Percentiles rank a stretch among this genome's conserved stretches.
These are phyloP conservation scores for Plasmodium ovale DNA, from an alignment of 169 alveolate species.

Conservation along the genomic window DNA sequence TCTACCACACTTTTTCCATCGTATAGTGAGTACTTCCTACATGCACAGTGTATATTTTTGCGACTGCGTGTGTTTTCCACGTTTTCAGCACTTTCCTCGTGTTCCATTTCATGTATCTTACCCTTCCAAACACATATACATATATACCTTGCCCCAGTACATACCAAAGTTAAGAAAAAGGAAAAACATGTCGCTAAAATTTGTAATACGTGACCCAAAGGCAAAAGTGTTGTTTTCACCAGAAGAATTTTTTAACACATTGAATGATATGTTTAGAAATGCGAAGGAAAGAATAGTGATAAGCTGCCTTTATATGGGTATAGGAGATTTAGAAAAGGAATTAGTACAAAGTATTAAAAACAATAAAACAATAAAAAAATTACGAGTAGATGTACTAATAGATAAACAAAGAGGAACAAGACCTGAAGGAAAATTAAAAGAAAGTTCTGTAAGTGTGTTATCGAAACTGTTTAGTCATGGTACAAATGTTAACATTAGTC, in stretches of 20 bases:
- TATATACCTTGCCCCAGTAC: no score
- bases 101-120: no score
- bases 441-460: slow-evolving; percentile 75
- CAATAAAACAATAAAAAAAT: slow-evolving; percentile 70
- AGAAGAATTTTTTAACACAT: slow-evolving; percentile 77
- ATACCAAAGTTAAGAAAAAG: no score
- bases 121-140: no score
- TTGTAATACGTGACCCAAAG: slow-evolving; percentile 75
- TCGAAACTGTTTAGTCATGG: slow-evolving; percentile 63
- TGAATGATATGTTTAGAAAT: slow-evolving; percentile 71
- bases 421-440: slow-evolving; percentile 70
- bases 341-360: slow-evolving; percentile 71
- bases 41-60: no score
- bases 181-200: slow-evolving; percentile 77
- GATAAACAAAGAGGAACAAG: slow-evolving; percentile 81
- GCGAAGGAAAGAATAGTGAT: slow-evolving; percentile 80
- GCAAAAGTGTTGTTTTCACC: slow-evolving; percentile 79
- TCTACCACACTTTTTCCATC: no score
- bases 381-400: slow-evolving; percentile 79
- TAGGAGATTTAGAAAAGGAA: slow-evolving; percentile 80
- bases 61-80: no score
- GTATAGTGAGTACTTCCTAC: no score
- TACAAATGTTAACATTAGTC: slow-evolving; percentile 70
- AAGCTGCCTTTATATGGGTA: slow-evolving; percentile 84
- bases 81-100: no score